Evolutionary conservation across 495 filamentous ascomycete species (phyloP), one percentile per base, ranked within the genome.

Genomic region (Xanthoparmelia taractica): DNA sequence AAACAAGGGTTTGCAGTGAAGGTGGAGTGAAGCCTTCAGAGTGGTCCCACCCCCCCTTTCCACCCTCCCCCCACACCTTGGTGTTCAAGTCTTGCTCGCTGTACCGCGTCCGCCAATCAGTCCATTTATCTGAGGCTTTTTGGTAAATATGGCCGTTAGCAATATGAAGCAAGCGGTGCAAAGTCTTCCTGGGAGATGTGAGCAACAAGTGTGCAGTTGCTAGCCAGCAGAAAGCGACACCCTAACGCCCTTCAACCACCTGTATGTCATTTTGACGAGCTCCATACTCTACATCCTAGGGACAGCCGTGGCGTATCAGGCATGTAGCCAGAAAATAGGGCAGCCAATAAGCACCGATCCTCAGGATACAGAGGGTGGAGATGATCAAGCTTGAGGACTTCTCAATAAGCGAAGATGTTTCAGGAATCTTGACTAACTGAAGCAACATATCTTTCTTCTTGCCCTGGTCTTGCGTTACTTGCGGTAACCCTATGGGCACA

Each of bases 1-100:
- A 73, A 79, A 47, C 80, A 81, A 50, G 85, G 87, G 0, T 86
- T 90, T 72, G 87, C 83, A 1, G 76, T 83, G 71, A 83, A 76
- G 63, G 61, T 71, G 37, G 67, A 56, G n/a, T 58, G 33, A 63
- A 25, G 25, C 17, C 18, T 8, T 11, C 17, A 12, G 8, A 33
- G 20, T 54, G 25, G 31, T 52, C 2, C 4, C 23, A 29, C 13
- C 18, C 25, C 3, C 13, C n/a, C n/a, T n/a, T n/a, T n/a, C n/a
- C n/a, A n/a, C n/a, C n/a, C n/a, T n/a, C n/a, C n/a, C n/a, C n/a
- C n/a, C n/a, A n/a, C 6, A n/a, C 15, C 17, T 54, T 33, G 29
- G 29, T 33, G 6, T 2, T n/a, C 29, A 13, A 54, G 0, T 33
- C 17, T 54, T 1, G 8, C 18, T 33, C 29, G 50, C 29, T 12